phyloP scores from a whole-genome alignment of 352 stramenopile genomes.

The Pythium coloratum region DNA sequence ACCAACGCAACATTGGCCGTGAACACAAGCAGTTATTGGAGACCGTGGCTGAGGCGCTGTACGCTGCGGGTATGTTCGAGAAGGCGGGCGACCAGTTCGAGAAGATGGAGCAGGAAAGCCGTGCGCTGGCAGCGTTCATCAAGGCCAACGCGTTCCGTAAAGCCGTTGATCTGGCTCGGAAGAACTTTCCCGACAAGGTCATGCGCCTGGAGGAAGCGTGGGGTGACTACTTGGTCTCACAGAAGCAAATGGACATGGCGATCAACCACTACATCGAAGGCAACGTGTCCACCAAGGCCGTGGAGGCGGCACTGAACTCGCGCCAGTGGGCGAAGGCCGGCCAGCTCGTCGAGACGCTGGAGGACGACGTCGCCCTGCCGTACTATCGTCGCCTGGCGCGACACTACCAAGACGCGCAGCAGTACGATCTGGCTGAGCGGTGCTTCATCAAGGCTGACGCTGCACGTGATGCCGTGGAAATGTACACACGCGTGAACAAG shows the following conservation, averaged over 20 bases:
- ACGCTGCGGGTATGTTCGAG: slow-evolving; percentile 89
- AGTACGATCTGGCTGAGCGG: slow-evolving; percentile 86
- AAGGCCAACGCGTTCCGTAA: slow-evolving; percentile 92
- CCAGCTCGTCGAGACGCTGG: slow-evolving; percentile 91
- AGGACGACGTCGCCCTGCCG: slow-evolving; percentile 87
- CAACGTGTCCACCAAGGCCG: slow-evolving; percentile 90
- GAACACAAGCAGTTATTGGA: slow-evolving; percentile 90
- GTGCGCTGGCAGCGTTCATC: slow-evolving; percentile 90
- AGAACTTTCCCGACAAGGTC: slow-evolving; percentile 90
- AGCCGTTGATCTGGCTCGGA: slow-evolving; percentile 91
- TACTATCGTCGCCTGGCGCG: slow-evolving; percentile 89
- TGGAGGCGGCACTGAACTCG: slow-evolving; percentile 92
- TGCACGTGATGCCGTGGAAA: slow-evolving; percentile 90
- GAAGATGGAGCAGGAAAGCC: slow-evolving; percentile 90
- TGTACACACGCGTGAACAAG: slow-evolving; percentile 93
- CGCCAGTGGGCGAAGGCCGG: slow-evolving; percentile 92
- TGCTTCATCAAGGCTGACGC: slow-evolving; percentile 93
- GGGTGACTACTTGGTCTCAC: slow-evolving; percentile 92
- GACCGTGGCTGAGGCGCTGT: slow-evolving; percentile 88
- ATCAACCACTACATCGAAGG: slow-evolving; percentile 97
- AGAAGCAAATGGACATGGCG: slow-evolving; percentile 95
- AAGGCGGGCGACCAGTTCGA: slow-evolving; percentile 95
- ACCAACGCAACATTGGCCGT: slow-evolving; percentile 82
- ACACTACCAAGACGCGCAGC: slow-evolving; percentile 89
- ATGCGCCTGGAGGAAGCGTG: slow-evolving; percentile 91